A percentile compares a stretch with the other conserved stretches of the same genome.
These are phyloP conservation scores for Thielaviopsis populi DNA, from an alignment of 2,329 filamentous ascomycete genomes.

Conservation along the genomic window DNA sequence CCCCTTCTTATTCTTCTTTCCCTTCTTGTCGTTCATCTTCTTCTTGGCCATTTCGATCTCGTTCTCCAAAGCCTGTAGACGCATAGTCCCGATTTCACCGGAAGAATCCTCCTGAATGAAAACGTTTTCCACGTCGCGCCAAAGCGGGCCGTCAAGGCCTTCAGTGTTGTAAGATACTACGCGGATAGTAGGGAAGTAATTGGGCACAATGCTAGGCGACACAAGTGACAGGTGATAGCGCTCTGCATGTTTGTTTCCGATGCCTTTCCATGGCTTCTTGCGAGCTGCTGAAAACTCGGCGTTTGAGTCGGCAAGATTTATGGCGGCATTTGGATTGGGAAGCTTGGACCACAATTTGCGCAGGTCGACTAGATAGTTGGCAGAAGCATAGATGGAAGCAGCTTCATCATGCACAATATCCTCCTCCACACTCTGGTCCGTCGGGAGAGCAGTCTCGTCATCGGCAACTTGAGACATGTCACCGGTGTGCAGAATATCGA, in stretches of 20 bases:
- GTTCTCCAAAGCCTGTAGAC: slow-evolving; percentile 12
- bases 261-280: slow-evolving; percentile 39
- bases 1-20: slow-evolving; percentile 26
- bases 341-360: slow-evolving; percentile 64
- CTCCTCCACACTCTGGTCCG: slow-evolving; percentile 24
- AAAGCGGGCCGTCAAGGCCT: slow-evolving; percentile 49
- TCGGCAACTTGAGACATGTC: background rate
- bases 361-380: slow-evolving; percentile 66
- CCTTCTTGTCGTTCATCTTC: slow-evolving; percentile 23
- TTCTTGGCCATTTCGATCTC: slow-evolving; percentile 21
- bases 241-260: slow-evolving; percentile 72
- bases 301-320: slow-evolving; percentile 14
- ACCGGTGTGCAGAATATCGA: slow-evolving; percentile 36
- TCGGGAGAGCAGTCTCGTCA: slow-evolving; percentile 55
- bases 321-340: slow-evolving; percentile 34
- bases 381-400: slow-evolving; percentile 24
- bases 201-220: slow-evolving; percentile 77
- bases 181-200: slow-evolving; percentile 79
- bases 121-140: slow-evolving; percentile 8
- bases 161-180: slow-evolving; percentile 89
- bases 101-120: background rate
- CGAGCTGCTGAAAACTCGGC: slow-evolving; percentile 25
- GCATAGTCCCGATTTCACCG: slow-evolving; percentile 22
- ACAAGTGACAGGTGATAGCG: slow-evolving; percentile 71
- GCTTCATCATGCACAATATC: slow-evolving; percentile 23